Base-by-base conservation (phyloP, 257 asterid genomes). In the Solanum sparsipilum region DNA sequence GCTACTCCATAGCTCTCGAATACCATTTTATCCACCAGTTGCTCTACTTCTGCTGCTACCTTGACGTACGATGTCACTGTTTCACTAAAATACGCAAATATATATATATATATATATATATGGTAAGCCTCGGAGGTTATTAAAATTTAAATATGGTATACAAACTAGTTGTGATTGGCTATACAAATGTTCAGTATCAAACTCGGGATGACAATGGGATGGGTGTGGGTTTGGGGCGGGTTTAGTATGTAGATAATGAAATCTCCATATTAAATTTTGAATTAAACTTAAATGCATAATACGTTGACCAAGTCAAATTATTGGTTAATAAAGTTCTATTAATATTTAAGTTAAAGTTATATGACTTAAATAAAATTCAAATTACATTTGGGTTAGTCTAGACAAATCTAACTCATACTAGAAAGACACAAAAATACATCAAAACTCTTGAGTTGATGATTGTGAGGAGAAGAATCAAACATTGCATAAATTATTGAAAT, bases 1-100 rank as follows among this genome's bases (percentile, higher is more conserved):
- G 88, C 89, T 85, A 93, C 88, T 4, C 94, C 94, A 81, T 92
- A 94, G 90, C 95, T 93, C 72, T 90, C 92, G 48, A 93, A 94
- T 39, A 94, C 91, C 95, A 93, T 93, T 71, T 27, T 93, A 89
- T 89, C 94, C 88, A 94, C 96, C 81, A 60, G 75, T 82, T 89
- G 84, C 38, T 94, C 95, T 87, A 94, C 44, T 86, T 91, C 89
- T 71, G 95, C 89, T 18, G 92, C 91, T 84, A 85, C 56, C 84
- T 89, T 93, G 31, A 86, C 93, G 36, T 92, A 92, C 20, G 87
- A 5, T 39, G 39, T 71, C 75, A 95, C 92, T 87, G 41, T 88
- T 84, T 94, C 93, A 85, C 76, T 70, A 70, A 13, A 1, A 27
- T 18, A 27, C 10, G 5, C 16, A 44, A 44, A 44, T 15, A 48